Evolutionary conservation across 2,329 filamentous ascomycete species (phyloP).

Genomic region (Trichophaea hybrida): DNA sequence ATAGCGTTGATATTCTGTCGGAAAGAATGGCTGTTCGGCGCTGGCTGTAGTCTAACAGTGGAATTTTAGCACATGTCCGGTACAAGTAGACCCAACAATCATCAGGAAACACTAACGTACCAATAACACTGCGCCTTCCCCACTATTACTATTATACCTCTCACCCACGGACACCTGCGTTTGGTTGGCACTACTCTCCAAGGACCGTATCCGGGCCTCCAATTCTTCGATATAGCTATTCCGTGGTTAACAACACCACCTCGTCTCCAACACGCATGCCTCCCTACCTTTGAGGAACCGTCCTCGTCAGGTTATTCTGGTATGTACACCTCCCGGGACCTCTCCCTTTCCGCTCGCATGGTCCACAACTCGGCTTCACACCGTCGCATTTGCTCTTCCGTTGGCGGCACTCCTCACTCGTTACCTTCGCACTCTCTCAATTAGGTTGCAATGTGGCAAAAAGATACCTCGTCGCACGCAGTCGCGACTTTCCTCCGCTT

Average conservation of each 20-base stretch:
- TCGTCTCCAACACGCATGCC: neutral
- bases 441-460: neutral
- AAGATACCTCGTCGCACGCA: slow-evolving; percentile 1
- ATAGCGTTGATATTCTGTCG: neutral
- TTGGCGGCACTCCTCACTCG: neutral
- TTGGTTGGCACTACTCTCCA: neutral
- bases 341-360: neutral
- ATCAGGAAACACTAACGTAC: too few species aligned
- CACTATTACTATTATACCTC: too few species aligned
- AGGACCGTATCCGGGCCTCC: neutral
- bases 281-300: slow-evolving; percentile 2
- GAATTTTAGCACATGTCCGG: neutral
- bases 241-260: neutral
- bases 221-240: slow-evolving; percentile 4
- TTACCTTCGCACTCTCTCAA: neutral
- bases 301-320: neutral
- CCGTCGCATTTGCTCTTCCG: slow-evolving; percentile 1
- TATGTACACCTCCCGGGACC: neutral
- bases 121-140: too few species aligned
- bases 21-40: neutral
- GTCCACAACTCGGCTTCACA: slow-evolving; percentile 1
- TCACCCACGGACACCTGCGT: too few species aligned
- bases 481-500: slow-evolving; percentile 2
- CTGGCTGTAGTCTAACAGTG: neutral
- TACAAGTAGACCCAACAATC: too few species aligned